phyloP scores from a whole-genome alignment of 371 early-diverging fungal species.

The Rhizomucor pusillus region DNA sequence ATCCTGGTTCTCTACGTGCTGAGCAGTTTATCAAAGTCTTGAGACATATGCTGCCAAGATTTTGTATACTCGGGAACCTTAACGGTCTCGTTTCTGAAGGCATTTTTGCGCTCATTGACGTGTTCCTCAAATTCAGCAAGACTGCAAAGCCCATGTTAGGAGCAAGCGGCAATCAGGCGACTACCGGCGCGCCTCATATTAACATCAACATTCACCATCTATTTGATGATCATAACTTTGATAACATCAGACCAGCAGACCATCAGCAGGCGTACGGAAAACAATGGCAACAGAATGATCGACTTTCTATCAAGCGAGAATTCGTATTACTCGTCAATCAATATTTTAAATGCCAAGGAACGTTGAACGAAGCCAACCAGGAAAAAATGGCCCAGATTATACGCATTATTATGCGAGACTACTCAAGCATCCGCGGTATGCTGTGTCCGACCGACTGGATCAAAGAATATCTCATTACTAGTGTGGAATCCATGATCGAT shows the following conservation, averaged over 20 bases:
- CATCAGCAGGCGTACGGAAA: constrained; percentile 56
- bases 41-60: constrained; percentile 42
- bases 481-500: constrained; percentile 33
- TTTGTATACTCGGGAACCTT: constrained; percentile 28
- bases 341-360: constrained; percentile 48
- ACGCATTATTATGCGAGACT: constrained; percentile 51
- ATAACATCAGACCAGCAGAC: constrained; percentile 14
- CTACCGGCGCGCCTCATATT: constrained; percentile 8
- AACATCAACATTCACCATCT: constrained; percentile 8
- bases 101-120: constrained; percentile 52
- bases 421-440: constrained; percentile 38
- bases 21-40: constrained; percentile 65
- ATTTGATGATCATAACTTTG: constrained; percentile 8
- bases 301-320: constrained; percentile 55
- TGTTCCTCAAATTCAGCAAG: constrained; percentile 55
- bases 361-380: constrained; percentile 46
- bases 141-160: constrained; percentile 38
- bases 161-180: not conserved
- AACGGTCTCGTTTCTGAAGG: constrained; percentile 49
- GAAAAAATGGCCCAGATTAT: constrained; percentile 55
- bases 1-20: constrained; percentile 61
- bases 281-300: constrained; percentile 71
- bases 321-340: constrained; percentile 52
- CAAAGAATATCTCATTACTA: constrained; percentile 47
- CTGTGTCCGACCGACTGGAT: constrained; percentile 55